Base-by-base conservation (phyloP, 768 basidiomycete species). In the Pulveroboletus sp. region DNA sequence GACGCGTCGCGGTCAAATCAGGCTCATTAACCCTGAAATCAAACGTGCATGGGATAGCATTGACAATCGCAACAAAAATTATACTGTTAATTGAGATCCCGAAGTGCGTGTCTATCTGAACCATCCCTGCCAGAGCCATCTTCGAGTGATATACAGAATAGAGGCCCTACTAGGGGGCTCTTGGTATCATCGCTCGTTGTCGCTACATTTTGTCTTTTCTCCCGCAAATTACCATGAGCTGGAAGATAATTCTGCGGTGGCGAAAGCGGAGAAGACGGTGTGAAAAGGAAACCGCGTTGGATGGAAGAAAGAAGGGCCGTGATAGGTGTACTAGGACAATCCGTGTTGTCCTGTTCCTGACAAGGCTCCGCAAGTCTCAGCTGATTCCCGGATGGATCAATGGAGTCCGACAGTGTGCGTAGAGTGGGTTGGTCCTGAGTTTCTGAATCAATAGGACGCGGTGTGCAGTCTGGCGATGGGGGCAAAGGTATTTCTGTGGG, bases 211-310 rank as follows among this genome's bases (percentile, higher is more conserved):
- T 52, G 55, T 40, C n/a, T 55, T 28, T 50, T 52, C 37, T 50
- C 57, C 17, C 14, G 43, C 1, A 51, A 31, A 11, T 41, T 24
- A 15, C 46, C 49, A 6, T 36, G 36, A 5, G 17, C 31, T 43
- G 37, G 48, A 39, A 67, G 53, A 52, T 81, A 78, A 28, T 73
- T 69, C 48, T 77, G 70, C 24, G 79, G 76, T 15, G 82, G 82
- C 2, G 83, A 82, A 33, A 84, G 70, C 2, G 82, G 81, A 1
- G 78, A 74, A n/a, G 71, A 73, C 14, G 83, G 84, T 4, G 83
- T 81, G 56, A 80, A 76, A n/a, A 82, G 64, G 64, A 87, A 87
- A 30, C 84, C 85, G 14, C 74, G 77, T 55, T 86, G 77, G 48
- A 87, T 87, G 3, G 83, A 68, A 14, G 74, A 70, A 39, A 83